Percentiles rank a stretch among this genome's conserved stretches.
These are phyloP conservation scores for Cystofilobasidium macerans DNA, from an alignment of 768 basidiomycete genomes.

Conservation along the genomic window DNA sequence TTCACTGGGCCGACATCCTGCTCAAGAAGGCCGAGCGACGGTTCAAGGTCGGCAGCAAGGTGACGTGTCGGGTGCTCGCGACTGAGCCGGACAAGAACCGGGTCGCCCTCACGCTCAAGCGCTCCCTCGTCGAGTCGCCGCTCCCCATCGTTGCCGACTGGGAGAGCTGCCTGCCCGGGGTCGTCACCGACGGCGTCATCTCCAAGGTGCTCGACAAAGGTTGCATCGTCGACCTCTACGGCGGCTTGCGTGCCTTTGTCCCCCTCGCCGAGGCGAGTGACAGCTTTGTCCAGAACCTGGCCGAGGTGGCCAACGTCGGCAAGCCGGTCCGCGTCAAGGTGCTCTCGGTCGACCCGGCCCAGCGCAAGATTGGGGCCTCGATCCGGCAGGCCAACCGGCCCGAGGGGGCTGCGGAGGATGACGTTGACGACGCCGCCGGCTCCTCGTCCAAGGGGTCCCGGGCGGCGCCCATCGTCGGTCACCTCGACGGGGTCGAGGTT, in stretches of 20 bases:
- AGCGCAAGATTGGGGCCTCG: slow-evolving; percentile 64
- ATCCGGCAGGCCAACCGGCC: slow-evolving; percentile 62
- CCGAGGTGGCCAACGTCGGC: slow-evolving; percentile 60
- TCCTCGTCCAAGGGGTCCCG: too few relatives aligned
- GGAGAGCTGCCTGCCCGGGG: slow-evolving; percentile 51
- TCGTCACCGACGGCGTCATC: slow-evolving; percentile 66
- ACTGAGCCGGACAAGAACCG: slow-evolving; percentile 72
- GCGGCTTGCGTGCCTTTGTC: slow-evolving; percentile 70
- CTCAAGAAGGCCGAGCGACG: slow-evolving; percentile 84
- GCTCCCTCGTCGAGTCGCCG: slow-evolving; percentile 69
- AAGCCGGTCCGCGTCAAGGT: slow-evolving; percentile 78
- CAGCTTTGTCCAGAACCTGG: slow-evolving; percentile 40
- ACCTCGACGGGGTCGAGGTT: slow-evolving; percentile 31
- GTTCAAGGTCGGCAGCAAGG: slow-evolving; percentile 68
- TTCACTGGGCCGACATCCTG: slow-evolving; percentile 88
- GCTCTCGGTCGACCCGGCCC: slow-evolving; percentile 50
- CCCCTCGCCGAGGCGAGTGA: slow-evolving; percentile 77
- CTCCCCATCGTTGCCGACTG: slow-evolving; percentile 56
- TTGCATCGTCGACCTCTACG: slow-evolving; percentile 80
- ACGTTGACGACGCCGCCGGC: neutral
- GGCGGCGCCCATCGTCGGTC: neutral
- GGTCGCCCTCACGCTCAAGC: slow-evolving; percentile 80
- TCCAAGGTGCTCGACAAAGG: slow-evolving; percentile 70
- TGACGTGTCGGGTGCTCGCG: slow-evolving; percentile 78
- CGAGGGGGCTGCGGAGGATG: slow-evolving; percentile 30